Percentiles rank a stretch among this genome's conserved stretches.
Conservation (phyloP, 768 basidiomycete species). For the Hypsizygus marmoreus region DNA sequence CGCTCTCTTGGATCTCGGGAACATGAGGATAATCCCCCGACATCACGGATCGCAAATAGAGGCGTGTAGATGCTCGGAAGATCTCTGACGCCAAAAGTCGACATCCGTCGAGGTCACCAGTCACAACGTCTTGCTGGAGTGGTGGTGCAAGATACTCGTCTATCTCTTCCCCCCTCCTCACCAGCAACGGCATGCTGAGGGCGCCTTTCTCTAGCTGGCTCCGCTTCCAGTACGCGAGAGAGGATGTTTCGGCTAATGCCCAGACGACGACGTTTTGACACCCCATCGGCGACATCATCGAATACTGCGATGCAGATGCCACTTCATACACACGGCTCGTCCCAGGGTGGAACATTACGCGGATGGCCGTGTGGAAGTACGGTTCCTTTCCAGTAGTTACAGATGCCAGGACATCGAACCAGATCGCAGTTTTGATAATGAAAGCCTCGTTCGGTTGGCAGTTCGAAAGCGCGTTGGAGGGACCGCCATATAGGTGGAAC, state of each 20-base stretch:
- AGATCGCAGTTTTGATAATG: slow-evolving; percentile 81
- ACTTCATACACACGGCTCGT: slow-evolving; percentile 40
- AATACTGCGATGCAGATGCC: slow-evolving; percentile 37
- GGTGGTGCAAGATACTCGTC: slow-evolving; percentile 39
- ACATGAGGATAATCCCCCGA: slow-evolving; percentile 72
- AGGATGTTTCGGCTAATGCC: slow-evolving; percentile 75
- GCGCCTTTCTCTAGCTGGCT: slow-evolving; percentile 35
- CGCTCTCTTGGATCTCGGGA: slow-evolving; percentile 57
- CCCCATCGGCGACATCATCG: slow-evolving; percentile 86
- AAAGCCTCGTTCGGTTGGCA: slow-evolving; percentile 60
- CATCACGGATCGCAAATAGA: slow-evolving; percentile 78
- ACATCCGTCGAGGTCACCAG: slow-evolving; percentile 31
- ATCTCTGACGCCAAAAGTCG: slow-evolving; percentile 53
- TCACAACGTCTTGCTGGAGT: slow-evolving; percentile 16
- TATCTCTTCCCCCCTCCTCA: slow-evolving; percentile 52
- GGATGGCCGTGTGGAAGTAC: slow-evolving; percentile 56
- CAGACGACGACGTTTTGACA: slow-evolving; percentile 80
- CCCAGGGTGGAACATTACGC: slow-evolving; percentile 54
- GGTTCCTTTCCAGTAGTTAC: slow-evolving; percentile 67
- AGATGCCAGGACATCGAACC: slow-evolving; percentile 85
- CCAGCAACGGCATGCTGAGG: slow-evolving; percentile 64
- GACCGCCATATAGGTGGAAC: slow-evolving; percentile 41
- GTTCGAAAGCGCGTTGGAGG: slow-evolving; percentile 44
- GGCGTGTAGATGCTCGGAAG: slow-evolving; percentile 73
- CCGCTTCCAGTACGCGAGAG: slow-evolving; percentile 68